phyloP scores from a whole-genome alignment of 805 yeast genomes.

The Starmerella riodocensis region DNA sequence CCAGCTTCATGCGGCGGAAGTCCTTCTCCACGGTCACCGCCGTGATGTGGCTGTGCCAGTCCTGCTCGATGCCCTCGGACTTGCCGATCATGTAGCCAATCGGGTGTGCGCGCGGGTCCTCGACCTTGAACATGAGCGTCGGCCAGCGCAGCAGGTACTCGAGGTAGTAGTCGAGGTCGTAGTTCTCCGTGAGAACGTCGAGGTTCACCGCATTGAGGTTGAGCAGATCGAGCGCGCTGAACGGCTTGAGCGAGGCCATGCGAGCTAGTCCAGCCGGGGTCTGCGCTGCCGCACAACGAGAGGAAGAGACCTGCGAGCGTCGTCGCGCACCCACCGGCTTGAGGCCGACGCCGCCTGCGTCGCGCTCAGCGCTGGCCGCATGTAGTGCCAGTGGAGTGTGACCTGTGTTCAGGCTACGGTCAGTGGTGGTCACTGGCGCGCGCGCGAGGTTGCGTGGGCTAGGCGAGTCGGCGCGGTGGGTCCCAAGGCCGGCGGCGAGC shows the following conservation, averaged over 20 bases:
- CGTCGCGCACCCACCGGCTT: too few species aligned
- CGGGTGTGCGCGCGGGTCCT: slow-evolving; percentile 28
- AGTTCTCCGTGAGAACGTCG: slow-evolving; percentile 86
- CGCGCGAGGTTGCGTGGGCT: too few species aligned
- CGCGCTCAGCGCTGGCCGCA: too few species aligned
- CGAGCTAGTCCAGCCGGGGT: too few species aligned
- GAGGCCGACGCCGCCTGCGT: too few species aligned
- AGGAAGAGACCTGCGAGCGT: too few species aligned
- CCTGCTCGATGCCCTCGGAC: slow-evolving; percentile 70
- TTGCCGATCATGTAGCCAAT: slow-evolving; percentile 71
- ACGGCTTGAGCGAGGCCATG: slow-evolving; percentile 84
- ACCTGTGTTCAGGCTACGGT: too few species aligned
- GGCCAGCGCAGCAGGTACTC: slow-evolving; percentile 85
- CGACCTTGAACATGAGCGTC: slow-evolving; percentile 66
- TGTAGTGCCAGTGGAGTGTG: too few species aligned
- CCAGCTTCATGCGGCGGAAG: slow-evolving; percentile 75
- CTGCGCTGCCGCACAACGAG: too few species aligned
- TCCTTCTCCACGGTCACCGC: slow-evolving; percentile 83
- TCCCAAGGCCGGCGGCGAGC: too few species aligned
- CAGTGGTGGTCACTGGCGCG: too few species aligned
- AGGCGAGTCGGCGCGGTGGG: too few species aligned
- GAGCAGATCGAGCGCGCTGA: slow-evolving; percentile 74
- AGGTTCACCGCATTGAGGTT: slow-evolving; percentile 61
- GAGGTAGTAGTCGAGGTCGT: slow-evolving; percentile 67
- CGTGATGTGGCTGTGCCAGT: slow-evolving; percentile 95